Percentiles rank a stretch among this genome's conserved stretches.
phyloP scores from a whole-genome alignment of 805 yeast genomes.

The Cyberlindnera petersonii region DNA sequence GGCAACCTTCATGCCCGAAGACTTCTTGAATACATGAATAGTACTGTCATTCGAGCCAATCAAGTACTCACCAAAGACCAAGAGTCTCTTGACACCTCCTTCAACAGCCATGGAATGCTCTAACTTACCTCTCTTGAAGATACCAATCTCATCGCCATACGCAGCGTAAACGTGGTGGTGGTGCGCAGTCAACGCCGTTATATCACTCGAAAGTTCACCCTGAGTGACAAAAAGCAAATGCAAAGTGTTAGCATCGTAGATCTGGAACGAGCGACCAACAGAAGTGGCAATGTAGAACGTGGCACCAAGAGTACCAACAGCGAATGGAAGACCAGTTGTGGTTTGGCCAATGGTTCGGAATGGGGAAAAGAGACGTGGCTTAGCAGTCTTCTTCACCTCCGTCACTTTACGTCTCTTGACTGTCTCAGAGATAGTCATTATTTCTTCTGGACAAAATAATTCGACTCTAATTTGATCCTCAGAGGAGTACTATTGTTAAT shows the following conservation, averaged over 20 bases:
- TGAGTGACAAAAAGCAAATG: conserved; percentile 84
- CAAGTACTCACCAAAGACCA: conserved; percentile 75
- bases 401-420: conserved; percentile 20
- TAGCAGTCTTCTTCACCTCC: conserved; percentile 6
- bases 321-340: conserved; percentile 80
- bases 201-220: conserved; percentile 65
- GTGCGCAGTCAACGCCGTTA: conserved; percentile 72
- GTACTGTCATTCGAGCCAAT: conserved; percentile 50
- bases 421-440: conserved; percentile 12
- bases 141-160: conserved; percentile 65
- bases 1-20: conserved; percentile 40
- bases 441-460: no score
- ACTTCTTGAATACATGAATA: conserved; percentile 53
- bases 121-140: conserved; percentile 77
- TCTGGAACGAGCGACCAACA: conserved; percentile 87
- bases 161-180: conserved; percentile 81
- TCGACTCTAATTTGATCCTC: no score
- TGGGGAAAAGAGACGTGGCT: conserved; percentile 73
- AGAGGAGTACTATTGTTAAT: no score
- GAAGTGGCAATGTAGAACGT: conserved; percentile 85
- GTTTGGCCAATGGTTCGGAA: conserved; percentile 89
- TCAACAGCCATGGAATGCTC: conserved; percentile 37
- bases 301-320: conserved; percentile 83
- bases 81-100: conserved; percentile 43
- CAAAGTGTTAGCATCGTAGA: conserved; percentile 85